phyloP scores from a whole-genome alignment of 805 yeast species.

The Sugiyamaella chiloensis region DNA sequence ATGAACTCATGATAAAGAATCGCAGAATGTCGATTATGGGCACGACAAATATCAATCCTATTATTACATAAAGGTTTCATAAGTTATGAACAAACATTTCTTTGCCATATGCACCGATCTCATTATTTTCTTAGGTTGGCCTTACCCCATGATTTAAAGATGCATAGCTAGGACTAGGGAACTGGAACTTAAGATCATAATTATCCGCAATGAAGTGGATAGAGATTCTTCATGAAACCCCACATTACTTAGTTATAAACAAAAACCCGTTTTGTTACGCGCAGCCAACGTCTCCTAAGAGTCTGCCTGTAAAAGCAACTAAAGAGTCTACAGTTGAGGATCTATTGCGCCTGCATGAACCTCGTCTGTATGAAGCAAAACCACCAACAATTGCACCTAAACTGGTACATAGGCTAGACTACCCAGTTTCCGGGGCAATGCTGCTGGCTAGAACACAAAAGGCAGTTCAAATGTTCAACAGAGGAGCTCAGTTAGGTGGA shows the following conservation, averaged over 20 bases:
- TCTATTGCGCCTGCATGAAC: constrained; percentile 10
- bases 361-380: constrained; percentile 12
- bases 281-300: constrained; percentile 13
- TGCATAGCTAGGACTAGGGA: no score
- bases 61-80: background rate
- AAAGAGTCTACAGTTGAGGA: constrained; percentile 10
- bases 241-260: constrained; percentile 21
- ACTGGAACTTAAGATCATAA: no score
- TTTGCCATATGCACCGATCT: no score
- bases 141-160: no score
- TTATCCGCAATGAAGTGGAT: no score
- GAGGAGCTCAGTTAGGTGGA: constrained; percentile 13
- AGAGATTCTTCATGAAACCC: constrained; percentile 8
- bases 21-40: background rate
- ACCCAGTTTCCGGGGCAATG: constrained; percentile 23
- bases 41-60: background rate
- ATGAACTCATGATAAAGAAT: background rate
- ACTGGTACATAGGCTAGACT: constrained; percentile 22
- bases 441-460: constrained; percentile 16
- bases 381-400: constrained; percentile 20
- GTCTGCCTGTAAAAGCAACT: background rate
- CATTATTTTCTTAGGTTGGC: no score
- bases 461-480: constrained; percentile 18
- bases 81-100: no score
- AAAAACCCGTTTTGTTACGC: constrained; percentile 22